Base-by-base conservation (phyloP, 305 asterid genomes). In the Ajuga reptans region DNA sequence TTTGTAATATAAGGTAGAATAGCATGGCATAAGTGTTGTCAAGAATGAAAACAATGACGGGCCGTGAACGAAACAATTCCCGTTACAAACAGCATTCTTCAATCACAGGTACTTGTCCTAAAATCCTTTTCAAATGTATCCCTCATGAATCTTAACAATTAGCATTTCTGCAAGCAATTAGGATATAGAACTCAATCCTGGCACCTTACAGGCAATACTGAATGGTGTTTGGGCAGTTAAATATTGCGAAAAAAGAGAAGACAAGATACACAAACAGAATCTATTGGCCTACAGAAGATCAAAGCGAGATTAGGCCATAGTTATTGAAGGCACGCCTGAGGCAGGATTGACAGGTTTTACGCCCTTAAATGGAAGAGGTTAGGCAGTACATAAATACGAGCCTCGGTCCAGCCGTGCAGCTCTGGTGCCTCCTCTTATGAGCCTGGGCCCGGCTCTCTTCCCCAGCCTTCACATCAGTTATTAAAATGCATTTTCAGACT, bases 21-120 rank as follows among this genome's bases (percentile, higher is more conserved):
- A 9, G 4, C 21, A 4, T 70, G 64, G 54, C 17, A 69, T 50
- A 34, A 41, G 3, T 52, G 37, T 14, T 18, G 7, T 59, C 27
- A 72, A 14, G 50, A 64, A 75, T 8, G 60, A 60, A 61, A 36
- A 31, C 21, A 52, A 70, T 17, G 72, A 24, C 8, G 14, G 12
- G 60, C 52, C 18, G 21, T 67, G 16, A 56, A 58, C 50, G 18
- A 68, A 15, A 59, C 60, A 61, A 39, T 37, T 41, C 46, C 17
- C 45, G 14, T 33, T 9, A 11, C 16, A 53, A 45, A 33, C 50
- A 68, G 54, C 47, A 7, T 27, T 46, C 64, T 59, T 36, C 33
- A 67, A 60, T 68, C 59, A 21, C 53, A 62, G 36, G 71, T 18
- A 42, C 50, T 21, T 0, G 14, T 45, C 63, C 3, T 8, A 7